Evolutionary conservation across 192 early-diverging fungal species (phyloP).

Genomic region (Linnemannia exigua): DNA sequence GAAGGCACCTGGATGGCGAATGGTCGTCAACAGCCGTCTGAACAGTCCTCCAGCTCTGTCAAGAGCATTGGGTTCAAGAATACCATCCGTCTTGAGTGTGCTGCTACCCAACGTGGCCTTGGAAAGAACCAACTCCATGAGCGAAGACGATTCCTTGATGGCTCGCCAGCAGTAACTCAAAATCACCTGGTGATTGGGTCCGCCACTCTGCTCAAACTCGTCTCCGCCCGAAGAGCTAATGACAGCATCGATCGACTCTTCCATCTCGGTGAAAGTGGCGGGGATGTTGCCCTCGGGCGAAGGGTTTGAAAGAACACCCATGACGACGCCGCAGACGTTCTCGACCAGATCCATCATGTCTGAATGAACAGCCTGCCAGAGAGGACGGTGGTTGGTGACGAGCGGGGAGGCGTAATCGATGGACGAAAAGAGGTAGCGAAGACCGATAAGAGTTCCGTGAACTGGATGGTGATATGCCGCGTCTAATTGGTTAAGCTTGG

Average conservation of each 20-base stretch:
- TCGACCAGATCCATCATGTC: constrained; percentile 66
- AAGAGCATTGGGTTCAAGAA: constrained; percentile 20
- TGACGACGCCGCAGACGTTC: constrained; percentile 69
- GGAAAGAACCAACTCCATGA: constrained; percentile 52
- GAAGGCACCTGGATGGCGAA: constrained; percentile 95
- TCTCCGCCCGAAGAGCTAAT: constrained; percentile 59
- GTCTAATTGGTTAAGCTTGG: constrained; percentile 61
- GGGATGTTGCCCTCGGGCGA: constrained; percentile 95
- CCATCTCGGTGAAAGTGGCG: constrained; percentile 80
- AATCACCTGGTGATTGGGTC: constrained; percentile 87
- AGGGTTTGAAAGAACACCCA: constrained; percentile 80
- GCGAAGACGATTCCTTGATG: constrained; percentile 85
- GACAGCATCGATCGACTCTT: constrained; percentile 67
- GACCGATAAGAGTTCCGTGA: constrained; percentile 67
- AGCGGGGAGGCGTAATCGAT: constrained; percentile 65
- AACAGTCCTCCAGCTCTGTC: constrained; percentile 67
- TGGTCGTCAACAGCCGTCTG: constrained; percentile 71
- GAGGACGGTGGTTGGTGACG: constrained; percentile 57
- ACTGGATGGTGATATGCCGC: constrained; percentile 69
- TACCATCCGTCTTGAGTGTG: constrained; percentile 35
- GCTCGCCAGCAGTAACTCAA: constrained; percentile 94
- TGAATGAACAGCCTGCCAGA: constrained; percentile 67
- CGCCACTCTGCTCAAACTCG: constrained; percentile 55
- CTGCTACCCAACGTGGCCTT: constrained; percentile 43
- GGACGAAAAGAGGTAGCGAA: constrained; percentile 74